Evolutionary conservation across 805 yeast species (phyloP).

Genomic region (Saccharomycopsis malanga): DNA sequence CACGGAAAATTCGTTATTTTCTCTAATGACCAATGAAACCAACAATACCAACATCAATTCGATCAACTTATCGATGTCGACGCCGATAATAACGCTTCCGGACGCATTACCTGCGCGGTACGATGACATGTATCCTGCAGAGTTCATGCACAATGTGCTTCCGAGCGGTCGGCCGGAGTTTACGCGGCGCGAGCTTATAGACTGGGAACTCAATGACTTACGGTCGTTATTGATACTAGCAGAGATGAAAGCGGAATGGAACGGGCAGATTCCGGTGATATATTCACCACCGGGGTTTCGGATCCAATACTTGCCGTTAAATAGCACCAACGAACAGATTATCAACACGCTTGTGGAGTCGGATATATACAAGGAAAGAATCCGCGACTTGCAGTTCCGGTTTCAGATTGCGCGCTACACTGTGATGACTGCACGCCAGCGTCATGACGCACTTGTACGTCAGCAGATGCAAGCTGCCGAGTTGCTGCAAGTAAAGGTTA

Average conservation of each 20-base stretch:
- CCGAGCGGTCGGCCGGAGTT: constrained; percentile 56
- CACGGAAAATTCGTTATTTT: constrained; percentile 17
- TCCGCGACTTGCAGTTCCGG: constrained; percentile 46
- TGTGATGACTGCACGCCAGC: constrained; percentile 46
- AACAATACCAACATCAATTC: neutral
- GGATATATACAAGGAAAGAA: constrained; percentile 61
- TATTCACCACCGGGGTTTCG: constrained; percentile 33
- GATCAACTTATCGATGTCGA: constrained; percentile 9
- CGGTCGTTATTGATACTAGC: constrained; percentile 55
- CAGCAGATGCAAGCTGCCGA: constrained; percentile 11
- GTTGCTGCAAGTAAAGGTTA: constrained; percentile 10
- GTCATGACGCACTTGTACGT: constrained; percentile 33
- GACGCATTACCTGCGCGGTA: constrained; percentile 49
- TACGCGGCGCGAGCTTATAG: constrained; percentile 53
- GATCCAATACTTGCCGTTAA: constrained; percentile 46
- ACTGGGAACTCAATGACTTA: constrained; percentile 67
- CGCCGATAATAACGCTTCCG: constrained; percentile 30
- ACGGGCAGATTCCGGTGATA: constrained; percentile 41
- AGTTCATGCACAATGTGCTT: constrained; percentile 37
- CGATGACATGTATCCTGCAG: constrained; percentile 52
- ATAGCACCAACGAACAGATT: constrained; percentile 42
- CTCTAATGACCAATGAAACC: constrained; percentile 13
- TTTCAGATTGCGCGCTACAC: constrained; percentile 57
- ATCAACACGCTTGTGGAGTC: constrained; percentile 44
- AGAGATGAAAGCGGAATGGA: constrained; percentile 49